Base-by-base conservation (phyloP, 1,284 basidiomycete species). In the Ustilago esculenta region DNA sequence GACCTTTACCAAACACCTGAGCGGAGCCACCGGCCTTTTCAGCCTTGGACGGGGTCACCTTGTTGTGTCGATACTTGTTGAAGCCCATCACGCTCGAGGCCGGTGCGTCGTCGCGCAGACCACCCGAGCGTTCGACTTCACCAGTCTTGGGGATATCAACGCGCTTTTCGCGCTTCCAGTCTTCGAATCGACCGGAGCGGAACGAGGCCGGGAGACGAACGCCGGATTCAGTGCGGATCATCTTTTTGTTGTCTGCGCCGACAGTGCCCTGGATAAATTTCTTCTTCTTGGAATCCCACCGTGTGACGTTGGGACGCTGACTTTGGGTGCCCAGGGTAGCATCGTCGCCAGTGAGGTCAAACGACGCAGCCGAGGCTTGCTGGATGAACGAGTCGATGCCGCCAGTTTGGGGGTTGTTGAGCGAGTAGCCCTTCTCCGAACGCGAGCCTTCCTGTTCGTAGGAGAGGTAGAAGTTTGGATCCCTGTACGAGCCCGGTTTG, bases 251-350 rank as follows among this genome's bases (percentile, higher is more conserved):
- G 82, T 98, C 94, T 4, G 92, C 88, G 5, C 94, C 94, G 27
- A 85, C 86, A 35, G 89, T 89, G 7, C 92, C 93, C 73, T 90
- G 88, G 35, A 96, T 85, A 73, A 98, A 98, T 77, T 91, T 93
- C 82, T 97, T 97, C 84, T 93, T 95, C 84, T 95, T 97, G 75
- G 91, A 90, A 83, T 98, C 94, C 96, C 96, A 99, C 27, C 84
- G 88, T 56, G 87, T 86, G 12, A 87, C 85, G 25, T 86, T 86
- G 46, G 79, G 54, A 18, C 84, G 15, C 83, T 83, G 35, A 2
- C 59, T 45, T 27, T 75, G 68, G 9, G 71, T 67, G 27, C 76
- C 79, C 4, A 79, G 54, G 1, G 68, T 67, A 3, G 86, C 88
- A 73, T 98, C 95, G 54, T 82, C 80, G 11, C 88, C 89, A 2